Base-by-base conservation (phyloP, 176 grass and related monocot species). In the Aechmea fasciata region DNA sequence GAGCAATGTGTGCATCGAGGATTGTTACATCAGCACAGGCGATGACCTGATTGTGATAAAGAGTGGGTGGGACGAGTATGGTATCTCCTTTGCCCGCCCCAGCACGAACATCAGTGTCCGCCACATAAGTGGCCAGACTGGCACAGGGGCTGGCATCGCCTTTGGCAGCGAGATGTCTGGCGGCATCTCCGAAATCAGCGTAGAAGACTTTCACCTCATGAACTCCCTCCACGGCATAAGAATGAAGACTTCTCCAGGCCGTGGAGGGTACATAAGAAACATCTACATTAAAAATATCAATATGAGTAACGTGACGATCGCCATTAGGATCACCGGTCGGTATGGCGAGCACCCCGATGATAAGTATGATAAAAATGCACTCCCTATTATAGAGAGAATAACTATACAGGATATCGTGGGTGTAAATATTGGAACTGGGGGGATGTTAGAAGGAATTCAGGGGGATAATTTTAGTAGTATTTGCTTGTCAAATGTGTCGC, bases 161-260 rank as follows among this genome's bases (percentile, higher is more conserved):
- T 80, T 97, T 0, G 93, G 93, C 66, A 97, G 89, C 11, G 93
- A 97, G 86, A 97, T 97, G 93, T 97, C 93, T 28, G 93, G 93
- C 29, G 93, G 93, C 55, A 80, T 97, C 75, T 92, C 89, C 1
- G 79, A 90, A 54, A 71, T 97, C 8, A 59, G 71, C 10, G 93
- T 74, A 2, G 89, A 87, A 41, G 80, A 78, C 64, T 68, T 97
- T 25, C 82, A n/a, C 59, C 70, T 97, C 8, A 22, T 82, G 25
- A 92, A 97, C 47, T 97, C 83, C 1, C 72, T 92, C 29, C 81
- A 97, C 41, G 93, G 93, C 18, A 92, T 97, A 67, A 83, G 81
- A 79, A 80, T 97, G 57, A 97, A 97, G 68, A 97, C 93, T 0
- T 83, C 93, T 26, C 81, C 84, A 11, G 93, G 93, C 8, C 88